Evolutionary conservation across 164 flowering plant species (phyloP).

Genomic region (Buxus sempervirens): DNA sequence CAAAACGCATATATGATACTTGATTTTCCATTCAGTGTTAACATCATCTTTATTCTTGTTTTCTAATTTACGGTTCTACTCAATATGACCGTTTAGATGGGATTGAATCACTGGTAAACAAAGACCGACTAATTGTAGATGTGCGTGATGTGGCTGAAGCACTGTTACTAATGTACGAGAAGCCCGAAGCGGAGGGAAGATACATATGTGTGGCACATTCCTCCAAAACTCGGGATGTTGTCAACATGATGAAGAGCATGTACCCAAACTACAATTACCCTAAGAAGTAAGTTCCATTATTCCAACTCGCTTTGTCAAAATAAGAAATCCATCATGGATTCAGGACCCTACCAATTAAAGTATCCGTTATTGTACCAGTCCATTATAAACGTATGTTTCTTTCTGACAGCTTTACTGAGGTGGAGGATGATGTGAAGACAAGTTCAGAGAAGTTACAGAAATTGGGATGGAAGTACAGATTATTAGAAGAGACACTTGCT

Average conservation of each 20-base stretch:
- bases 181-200: conserved; percentile 46
- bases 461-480: conserved; percentile 46
- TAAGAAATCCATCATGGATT: too few species aligned
- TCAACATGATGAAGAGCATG: conserved; percentile 24
- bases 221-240: conserved; percentile 19
- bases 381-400: not conserved
- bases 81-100: too few species aligned
- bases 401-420: conserved; percentile 9
- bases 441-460: conserved; percentile 36
- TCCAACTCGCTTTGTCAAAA: too few species aligned
- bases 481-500: conserved; percentile 43
- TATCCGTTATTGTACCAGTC: too few species aligned
- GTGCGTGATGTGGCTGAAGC: conserved; percentile 35
- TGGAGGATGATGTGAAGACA: not conserved
- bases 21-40: too few species aligned
- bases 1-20: too few species aligned
- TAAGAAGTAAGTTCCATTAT: conserved; percentile 35
- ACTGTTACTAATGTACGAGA: conserved; percentile 35
- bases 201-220: conserved; percentile 36
- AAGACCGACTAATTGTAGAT: not conserved
- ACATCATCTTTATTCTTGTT: too few species aligned
- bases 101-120: not conserved
- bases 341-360: too few species aligned
- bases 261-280: conserved; percentile 44
- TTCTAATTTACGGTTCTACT: too few species aligned